Base-by-base conservation (phyloP, 169 alveolate genomes). In the Babesia sp. region DNA sequence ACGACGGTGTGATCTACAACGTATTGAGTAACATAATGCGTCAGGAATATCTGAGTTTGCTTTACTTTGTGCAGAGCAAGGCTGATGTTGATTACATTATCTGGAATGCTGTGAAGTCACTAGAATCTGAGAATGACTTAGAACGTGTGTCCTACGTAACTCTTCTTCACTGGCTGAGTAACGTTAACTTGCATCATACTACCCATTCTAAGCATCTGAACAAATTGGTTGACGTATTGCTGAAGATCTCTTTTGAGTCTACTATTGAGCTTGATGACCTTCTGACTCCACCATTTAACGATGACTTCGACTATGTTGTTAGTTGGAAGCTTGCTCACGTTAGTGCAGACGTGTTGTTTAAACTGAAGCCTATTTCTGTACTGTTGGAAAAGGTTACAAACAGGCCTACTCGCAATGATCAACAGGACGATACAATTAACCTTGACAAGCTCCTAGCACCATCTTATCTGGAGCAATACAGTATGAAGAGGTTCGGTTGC, bases 81-180 rank as follows among this genome's bases (percentile, higher is more conserved):
- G 61, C 74, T 3, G 74, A 64, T 50, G 51, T 64, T 0, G 74
- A 64, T 22, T 50, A 64, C 34, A 48, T 64, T n/a, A 46, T 64
- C 20, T 48, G 50, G 53, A 64, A 64, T 16, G 61, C 53, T 2
- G 5, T 46, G 2, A 12, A 8, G 4, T 45, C 61, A 2, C 26
- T 64, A 2, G 74, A 37, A 37, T 48, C 74, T 6, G 61, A 42
- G 14, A 48, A 46, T 46, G 55, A 46, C 14, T 8, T 50, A 7
- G 12, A 41, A 9, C n/a, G 22, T 11, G 45, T 64, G 7, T 36
- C 37, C n/a, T 64, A 44, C 34, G 51, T 22, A 0, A 14, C 61
- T 3, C 51, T 64, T 22, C 18, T 64, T 5, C 53, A 29, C 26
- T 46, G 74, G 63, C 74, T 64, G 9, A 46, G 74, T 34, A 36